phyloP scores from a whole-genome alignment of 495 filamentous ascomycete genomes.

The Penicillium manginii region DNA sequence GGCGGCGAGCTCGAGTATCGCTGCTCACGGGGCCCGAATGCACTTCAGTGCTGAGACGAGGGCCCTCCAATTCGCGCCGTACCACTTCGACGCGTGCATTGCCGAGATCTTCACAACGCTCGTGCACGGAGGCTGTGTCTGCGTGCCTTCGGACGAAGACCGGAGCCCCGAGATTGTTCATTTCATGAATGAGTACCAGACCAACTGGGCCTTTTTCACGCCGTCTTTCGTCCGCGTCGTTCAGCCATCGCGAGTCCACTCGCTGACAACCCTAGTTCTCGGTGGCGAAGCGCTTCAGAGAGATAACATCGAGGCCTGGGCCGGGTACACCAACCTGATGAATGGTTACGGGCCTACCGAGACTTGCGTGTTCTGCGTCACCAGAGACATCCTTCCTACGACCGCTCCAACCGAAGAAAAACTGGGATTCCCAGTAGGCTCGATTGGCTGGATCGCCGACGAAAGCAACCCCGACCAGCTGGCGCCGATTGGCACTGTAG shows the following conservation, averaged over 20 bases:
- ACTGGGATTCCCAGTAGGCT: conserved; percentile 48
- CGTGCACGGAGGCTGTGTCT: conserved; percentile 49
- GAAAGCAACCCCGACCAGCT: conserved; percentile 47
- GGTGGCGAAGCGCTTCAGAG: conserved; percentile 60
- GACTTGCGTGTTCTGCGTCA: conserved; percentile 41
- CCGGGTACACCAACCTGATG: conserved; percentile 51
- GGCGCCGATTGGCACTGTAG: conserved; percentile 50
- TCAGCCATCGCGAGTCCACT: conserved; percentile 47
- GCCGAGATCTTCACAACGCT: conserved; percentile 45
- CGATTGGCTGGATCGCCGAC: conserved; percentile 50
- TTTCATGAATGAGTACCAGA: conserved; percentile 48
- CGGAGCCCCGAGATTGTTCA: conserved; percentile 51
- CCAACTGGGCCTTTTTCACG: conserved; percentile 51
- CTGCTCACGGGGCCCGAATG: conserved; percentile 46
- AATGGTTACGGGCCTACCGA: conserved; percentile 66
- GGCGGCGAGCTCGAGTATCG: conserved; percentile 44
- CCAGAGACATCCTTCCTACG: no score
- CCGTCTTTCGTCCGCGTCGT: conserved; percentile 56
- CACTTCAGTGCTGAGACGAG: conserved; percentile 33
- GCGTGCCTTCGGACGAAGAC: conserved; percentile 54
- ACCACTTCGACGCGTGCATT: conserved; percentile 56
- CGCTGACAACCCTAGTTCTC: conserved; percentile 48
- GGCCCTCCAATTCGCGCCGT: conserved; percentile 54
- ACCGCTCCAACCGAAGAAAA: conserved; percentile 40
- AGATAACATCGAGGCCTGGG: conserved; percentile 57